A percentile compares a stretch with the other conserved stretches of the same genome.
phyloP scores from a whole-genome alignment of 331 rosid genomes.

The Dryas integrifolia region DNA sequence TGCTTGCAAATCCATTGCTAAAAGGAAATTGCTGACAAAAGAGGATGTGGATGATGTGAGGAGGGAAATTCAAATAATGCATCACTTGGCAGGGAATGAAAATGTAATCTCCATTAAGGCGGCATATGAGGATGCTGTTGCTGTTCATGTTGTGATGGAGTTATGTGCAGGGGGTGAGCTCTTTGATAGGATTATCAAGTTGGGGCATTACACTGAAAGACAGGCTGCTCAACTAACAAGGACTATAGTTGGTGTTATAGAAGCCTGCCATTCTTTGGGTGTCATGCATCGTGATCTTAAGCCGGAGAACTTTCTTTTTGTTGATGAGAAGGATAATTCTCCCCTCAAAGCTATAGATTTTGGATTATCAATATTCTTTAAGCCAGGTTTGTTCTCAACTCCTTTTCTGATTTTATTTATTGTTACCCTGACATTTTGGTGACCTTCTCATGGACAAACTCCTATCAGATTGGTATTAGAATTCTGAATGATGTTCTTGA shows the following conservation, averaged over 20 bases:
- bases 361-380: conserved; percentile 82
- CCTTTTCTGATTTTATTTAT: neutral
- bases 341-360: conserved; percentile 88
- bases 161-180: conserved; percentile 84
- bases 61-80: conserved; percentile 95
- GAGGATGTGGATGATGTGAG: conserved; percentile 90
- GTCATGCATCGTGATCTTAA: conserved; percentile 97
- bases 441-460: neutral
- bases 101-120: conserved; percentile 56
- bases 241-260: conserved; percentile 70
- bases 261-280: conserved; percentile 84
- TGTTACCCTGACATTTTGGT: neutral
- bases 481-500: neutral
- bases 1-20: conserved; percentile 87
- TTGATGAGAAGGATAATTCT: conserved; percentile 67
- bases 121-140: conserved; percentile 78
- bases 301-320: conserved; percentile 90
- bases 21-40: conserved; percentile 50
- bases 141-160: conserved; percentile 92
- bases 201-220: conserved; percentile 74
- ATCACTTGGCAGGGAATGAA: conserved; percentile 69
- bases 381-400: conserved; percentile 56
- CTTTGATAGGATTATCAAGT: conserved; percentile 75
- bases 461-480: neutral
- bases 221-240: conserved; percentile 74